Evolutionary conservation across 1,139 yeast species (phyloP).

Genomic region (Candida dubliniensis): DNA sequence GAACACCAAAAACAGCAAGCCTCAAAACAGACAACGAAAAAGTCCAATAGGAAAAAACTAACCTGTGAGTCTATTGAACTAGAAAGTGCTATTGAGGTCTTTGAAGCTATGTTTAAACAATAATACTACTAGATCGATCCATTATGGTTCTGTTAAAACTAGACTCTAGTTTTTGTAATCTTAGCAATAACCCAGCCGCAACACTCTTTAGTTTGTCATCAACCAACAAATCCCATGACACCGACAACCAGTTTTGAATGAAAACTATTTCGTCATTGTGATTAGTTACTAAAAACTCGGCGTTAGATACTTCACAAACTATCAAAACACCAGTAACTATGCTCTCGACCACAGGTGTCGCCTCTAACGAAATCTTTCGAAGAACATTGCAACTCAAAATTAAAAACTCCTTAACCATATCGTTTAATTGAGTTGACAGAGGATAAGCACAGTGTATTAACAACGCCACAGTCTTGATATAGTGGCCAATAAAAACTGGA

Average conservation of each 20-base stretch:
- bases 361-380: slow-evolving; percentile 23
- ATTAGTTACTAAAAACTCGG: slow-evolving; percentile 29
- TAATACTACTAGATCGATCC: slow-evolving; percentile 18
- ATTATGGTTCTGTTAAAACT: slow-evolving; percentile 16
- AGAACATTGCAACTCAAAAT: slow-evolving; percentile 34
- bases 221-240: slow-evolving; percentile 46
- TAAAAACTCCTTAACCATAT: slow-evolving; percentile 59
- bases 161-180: slow-evolving; percentile 29
- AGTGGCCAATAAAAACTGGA: slow-evolving; percentile 56
- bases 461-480: slow-evolving; percentile 56
- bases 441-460: slow-evolving; percentile 61
- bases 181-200: slow-evolving; percentile 51
- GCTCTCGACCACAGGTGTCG: slow-evolving; percentile 44
- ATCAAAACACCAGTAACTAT: slow-evolving; percentile 47
- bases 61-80: slow-evolving; percentile 5
- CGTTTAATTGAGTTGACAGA: slow-evolving; percentile 46
- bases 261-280: slow-evolving; percentile 32
- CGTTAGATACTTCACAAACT: slow-evolving; percentile 47
- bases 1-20: neutral
- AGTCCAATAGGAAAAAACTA: neutral
- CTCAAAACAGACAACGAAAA: neutral
- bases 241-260: slow-evolving; percentile 41
- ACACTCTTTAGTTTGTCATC: slow-evolving; percentile 47
- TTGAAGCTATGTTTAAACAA: slow-evolving; percentile 1
- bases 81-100: slow-evolving; percentile 3